Evolutionary conservation across 2,329 filamentous ascomycete genomes (phyloP).

Genomic region (Fusarium nanum): DNA sequence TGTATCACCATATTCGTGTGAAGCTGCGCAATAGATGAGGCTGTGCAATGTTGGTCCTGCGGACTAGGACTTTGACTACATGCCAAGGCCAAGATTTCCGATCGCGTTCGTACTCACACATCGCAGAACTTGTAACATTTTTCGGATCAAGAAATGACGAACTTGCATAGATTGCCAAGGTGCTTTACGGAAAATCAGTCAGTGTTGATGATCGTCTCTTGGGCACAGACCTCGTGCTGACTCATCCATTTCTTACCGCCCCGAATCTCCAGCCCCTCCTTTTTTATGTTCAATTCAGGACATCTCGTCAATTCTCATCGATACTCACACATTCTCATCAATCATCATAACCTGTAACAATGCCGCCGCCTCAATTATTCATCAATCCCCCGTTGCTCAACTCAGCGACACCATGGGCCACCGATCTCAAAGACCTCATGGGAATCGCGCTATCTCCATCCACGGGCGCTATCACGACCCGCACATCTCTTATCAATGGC

Average conservation of each 20-base stretch:
- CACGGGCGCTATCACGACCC: constrained; percentile 80
- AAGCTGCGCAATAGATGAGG: background rate
- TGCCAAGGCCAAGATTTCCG: background rate
- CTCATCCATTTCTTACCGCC: constrained; percentile 21
- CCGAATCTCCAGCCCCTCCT: constrained; percentile 13
- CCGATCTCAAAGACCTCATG: constrained; percentile 69
- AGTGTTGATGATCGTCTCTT: background rate
- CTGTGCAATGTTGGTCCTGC: background rate
- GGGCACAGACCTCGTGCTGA: constrained; percentile 2
- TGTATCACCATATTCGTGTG: background rate
- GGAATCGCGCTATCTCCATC: constrained; percentile 69
- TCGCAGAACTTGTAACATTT: background rate
- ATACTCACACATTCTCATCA: rapidly evolving
- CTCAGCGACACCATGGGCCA: constrained; percentile 81
- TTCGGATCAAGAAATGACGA: too few species aligned
- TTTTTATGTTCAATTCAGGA: background rate
- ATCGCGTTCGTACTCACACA: background rate
- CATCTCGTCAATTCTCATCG: background rate
- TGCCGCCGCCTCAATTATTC: constrained; percentile 50
- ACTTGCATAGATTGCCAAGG: background rate
- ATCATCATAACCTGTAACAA: background rate
- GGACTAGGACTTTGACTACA: background rate
- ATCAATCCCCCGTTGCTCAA: constrained; percentile 78
- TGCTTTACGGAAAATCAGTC: background rate
- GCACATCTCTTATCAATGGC: constrained; percentile 73